Evolutionary conservation across 352 stramenopile species (phyloP).

Genomic region (Peronospora belbahrii): DNA sequence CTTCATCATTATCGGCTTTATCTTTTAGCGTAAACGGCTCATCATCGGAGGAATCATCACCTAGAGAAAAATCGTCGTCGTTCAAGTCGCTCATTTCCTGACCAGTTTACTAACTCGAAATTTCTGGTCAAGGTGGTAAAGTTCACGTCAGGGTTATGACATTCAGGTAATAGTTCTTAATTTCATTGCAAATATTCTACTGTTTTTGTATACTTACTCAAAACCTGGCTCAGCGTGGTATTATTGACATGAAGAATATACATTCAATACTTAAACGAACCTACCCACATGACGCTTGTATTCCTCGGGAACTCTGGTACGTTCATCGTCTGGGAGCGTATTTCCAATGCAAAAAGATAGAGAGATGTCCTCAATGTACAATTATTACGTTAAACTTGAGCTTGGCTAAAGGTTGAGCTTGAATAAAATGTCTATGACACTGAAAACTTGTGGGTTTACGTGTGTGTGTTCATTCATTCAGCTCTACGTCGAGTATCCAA

Average conservation of each 20-base stretch:
- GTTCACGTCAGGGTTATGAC: no score
- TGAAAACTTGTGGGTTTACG: constrained; percentile 8
- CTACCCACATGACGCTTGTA: constrained; percentile 55
- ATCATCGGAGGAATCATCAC: constrained; percentile 36
- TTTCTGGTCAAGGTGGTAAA: no score
- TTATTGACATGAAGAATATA: no score
- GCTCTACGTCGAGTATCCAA: constrained; percentile 68
- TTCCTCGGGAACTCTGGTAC: constrained; percentile 68
- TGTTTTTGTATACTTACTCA: no score
- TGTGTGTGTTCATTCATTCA: constrained; percentile 4
- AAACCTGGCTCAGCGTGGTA: no score
- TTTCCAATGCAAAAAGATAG: neutral
- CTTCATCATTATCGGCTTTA: constrained; percentile 25
- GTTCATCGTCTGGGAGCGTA: constrained; percentile 2
- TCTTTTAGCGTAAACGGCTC: constrained; percentile 30
- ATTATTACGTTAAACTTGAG: neutral
- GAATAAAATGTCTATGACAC: neutral
- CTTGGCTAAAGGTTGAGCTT: neutral
- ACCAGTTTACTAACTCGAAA: no score
- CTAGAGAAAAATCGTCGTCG: constrained; percentile 60
- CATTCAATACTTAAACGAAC: no score
- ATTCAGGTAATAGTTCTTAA: no score
- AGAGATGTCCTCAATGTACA: neutral
- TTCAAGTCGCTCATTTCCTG: constrained; percentile 24
- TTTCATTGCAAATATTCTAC: no score